Evolutionary conservation across 2,329 filamentous ascomycete genomes (phyloP).

Genomic region (Diaporthe sp.): DNA sequence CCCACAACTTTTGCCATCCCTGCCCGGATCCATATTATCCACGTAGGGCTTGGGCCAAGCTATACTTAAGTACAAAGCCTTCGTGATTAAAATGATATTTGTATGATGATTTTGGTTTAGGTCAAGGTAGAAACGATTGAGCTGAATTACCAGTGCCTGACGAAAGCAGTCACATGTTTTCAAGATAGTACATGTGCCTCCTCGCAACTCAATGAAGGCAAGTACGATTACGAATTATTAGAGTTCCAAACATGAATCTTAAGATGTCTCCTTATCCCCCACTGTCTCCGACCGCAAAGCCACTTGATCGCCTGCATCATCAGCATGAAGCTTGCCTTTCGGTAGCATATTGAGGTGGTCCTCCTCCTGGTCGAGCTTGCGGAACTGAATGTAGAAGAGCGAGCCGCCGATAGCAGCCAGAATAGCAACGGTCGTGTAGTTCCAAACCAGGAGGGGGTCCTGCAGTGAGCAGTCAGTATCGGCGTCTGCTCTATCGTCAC

Average conservation of each 20-base stretch:
- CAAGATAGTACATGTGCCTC: background rate
- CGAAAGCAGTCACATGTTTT: background rate
- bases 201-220: background rate
- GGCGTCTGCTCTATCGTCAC: background rate
- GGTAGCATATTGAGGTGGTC: slow-evolving; percentile 72
- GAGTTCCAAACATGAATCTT: background rate
- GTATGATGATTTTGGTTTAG: rapidly evolving
- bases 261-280: slow-evolving; percentile 13
- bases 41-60: no score
- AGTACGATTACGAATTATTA: background rate
- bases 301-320: background rate
- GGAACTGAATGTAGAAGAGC: slow-evolving; percentile 78
- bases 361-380: slow-evolving; percentile 70
- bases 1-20: no score
- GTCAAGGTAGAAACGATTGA: background rate
- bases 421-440: slow-evolving; percentile 77
- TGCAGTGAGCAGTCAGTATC: background rate
- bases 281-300: slow-evolving; percentile 5
- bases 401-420: slow-evolving; percentile 73
- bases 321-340: slow-evolving; percentile 10
- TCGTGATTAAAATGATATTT: background rate
- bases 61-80: background rate
- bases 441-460: slow-evolving; percentile 80
- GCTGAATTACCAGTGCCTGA: background rate
- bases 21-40: background rate